A percentile compares a stretch with the other conserved stretches of the same genome.
phyloP scores from a whole-genome alignment of 169 alveolate species.

The Eimeria sp. region DNA sequence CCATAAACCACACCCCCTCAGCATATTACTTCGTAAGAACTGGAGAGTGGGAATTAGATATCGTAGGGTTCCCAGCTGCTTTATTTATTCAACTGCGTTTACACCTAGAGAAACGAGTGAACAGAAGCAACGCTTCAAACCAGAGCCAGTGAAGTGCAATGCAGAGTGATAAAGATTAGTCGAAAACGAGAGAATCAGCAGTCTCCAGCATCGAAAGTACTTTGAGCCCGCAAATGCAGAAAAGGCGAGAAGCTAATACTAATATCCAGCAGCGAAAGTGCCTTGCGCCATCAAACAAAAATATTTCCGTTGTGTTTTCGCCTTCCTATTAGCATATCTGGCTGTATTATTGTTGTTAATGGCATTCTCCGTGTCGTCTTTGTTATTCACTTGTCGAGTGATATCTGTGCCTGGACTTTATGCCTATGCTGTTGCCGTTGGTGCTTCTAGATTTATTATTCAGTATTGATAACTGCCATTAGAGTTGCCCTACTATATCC shows the following conservation, averaged over 20 bases:
- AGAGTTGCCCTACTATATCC: background rate
- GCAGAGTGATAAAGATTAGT: too few species aligned
- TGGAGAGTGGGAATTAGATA: too few species aligned
- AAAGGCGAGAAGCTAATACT: too few species aligned
- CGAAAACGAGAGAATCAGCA: background rate
- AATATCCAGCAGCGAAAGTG: too few species aligned
- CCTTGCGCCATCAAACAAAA: background rate
- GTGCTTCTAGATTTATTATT: background rate
- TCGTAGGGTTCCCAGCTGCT: too few species aligned
- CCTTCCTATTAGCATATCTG: background rate
- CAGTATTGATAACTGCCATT: background rate
- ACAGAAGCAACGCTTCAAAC: too few species aligned
- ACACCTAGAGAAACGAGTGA: too few species aligned
- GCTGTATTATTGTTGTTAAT: background rate
- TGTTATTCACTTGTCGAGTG: background rate
- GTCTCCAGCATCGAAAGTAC: background rate
- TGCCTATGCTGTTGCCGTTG: background rate
- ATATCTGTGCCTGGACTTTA: background rate
- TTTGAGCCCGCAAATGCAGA: background rate
- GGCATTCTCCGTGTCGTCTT: background rate
- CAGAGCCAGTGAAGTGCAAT: background rate
- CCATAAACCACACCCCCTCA: too few species aligned
- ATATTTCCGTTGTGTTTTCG: too few species aligned
- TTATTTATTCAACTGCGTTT: too few species aligned
- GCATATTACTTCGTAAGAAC: too few species aligned